phyloP scores from a whole-genome alignment of 805 yeast species.

The Candida vaughaniae region DNA sequence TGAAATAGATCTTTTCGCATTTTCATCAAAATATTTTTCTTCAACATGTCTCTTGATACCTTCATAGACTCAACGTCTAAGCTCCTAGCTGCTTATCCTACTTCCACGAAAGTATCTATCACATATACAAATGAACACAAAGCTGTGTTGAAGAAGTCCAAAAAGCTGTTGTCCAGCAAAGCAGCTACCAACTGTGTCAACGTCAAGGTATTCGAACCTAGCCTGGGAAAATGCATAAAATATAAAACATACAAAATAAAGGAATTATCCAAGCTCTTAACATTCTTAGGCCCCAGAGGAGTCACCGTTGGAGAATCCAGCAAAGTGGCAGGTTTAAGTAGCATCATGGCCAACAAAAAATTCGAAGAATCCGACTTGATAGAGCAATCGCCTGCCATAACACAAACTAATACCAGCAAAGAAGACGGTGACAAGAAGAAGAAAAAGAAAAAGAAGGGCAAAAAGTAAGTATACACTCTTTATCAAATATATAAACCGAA shows the following conservation, averaged over 20 bases:
- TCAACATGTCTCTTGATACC: slow-evolving; percentile 9
- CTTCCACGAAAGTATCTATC: slow-evolving; percentile 33
- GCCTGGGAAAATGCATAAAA: slow-evolving; percentile 58
- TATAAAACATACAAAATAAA: slow-evolving; percentile 61
- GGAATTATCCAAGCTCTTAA: slow-evolving; percentile 70
- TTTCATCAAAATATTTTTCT: not conserved
- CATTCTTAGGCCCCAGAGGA: slow-evolving; percentile 71
- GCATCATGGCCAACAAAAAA: slow-evolving; percentile 39
- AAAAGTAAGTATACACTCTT: slow-evolving; percentile 24
- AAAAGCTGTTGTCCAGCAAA: slow-evolving; percentile 13
- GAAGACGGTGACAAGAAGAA: slow-evolving; percentile 16
- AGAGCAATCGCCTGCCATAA: slow-evolving; percentile 8
- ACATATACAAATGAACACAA: slow-evolving; percentile 33
- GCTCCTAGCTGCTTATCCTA: slow-evolving; percentile 37
- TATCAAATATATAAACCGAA: not conserved
- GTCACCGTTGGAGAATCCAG: slow-evolving; percentile 31
- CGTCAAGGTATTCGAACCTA: slow-evolving; percentile 67
- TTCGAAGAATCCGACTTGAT: slow-evolving; percentile 20
- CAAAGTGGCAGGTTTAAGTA: slow-evolving; percentile 32
- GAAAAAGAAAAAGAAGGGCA: slow-evolving; percentile 32
- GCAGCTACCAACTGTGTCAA: slow-evolving; percentile 35
- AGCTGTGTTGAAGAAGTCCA: slow-evolving; percentile 17
- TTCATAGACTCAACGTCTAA: slow-evolving; percentile 17
- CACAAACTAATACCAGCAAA: slow-evolving; percentile 11
- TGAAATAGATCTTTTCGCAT: not conserved